phyloP scores from a whole-genome alignment of 805 yeast species.

The Saccharomycopsis fibuligera region DNA sequence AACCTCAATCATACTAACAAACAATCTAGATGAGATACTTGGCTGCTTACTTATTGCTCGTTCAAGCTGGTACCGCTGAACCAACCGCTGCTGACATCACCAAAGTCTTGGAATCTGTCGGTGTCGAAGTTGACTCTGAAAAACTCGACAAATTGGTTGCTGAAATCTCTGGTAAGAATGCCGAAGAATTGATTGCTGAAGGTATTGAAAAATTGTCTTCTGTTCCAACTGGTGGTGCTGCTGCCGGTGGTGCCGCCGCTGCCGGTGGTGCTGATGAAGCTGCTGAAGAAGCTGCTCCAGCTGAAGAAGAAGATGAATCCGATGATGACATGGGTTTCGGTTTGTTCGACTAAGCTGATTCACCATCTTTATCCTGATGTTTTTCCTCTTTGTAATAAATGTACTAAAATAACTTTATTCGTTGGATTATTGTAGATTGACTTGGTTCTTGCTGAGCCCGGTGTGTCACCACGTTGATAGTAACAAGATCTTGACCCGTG shows the following conservation, averaged over 20 bases:
- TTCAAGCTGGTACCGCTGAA: conserved; percentile 78
- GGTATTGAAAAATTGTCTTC: conserved; percentile 78
- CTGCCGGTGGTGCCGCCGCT: conserved; percentile 53
- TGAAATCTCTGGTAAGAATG: conserved; percentile 72
- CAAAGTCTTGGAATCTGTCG: conserved; percentile 65
- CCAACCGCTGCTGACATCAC: conserved; percentile 77
- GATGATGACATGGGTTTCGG: conserved; percentile 76
- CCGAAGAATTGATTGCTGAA: conserved; percentile 68
- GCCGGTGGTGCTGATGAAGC: conserved; percentile 50
- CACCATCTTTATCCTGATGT: not conserved
- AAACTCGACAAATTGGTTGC: conserved; percentile 64
- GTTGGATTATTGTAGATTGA: conserved; percentile 1
- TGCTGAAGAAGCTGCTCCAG: conserved; percentile 50
- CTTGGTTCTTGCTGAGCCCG: not conserved
- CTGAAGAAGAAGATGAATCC: conserved; percentile 48
- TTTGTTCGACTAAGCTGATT: conserved; percentile 47
- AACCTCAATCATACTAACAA: conserved; percentile 10
- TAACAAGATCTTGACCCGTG: no score
- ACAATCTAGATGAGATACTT: conserved; percentile 67
- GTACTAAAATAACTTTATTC: not conserved
- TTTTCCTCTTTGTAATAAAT: conserved; percentile 1
- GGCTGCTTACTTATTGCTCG: conserved; percentile 89
- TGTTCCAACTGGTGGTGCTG: conserved; percentile 80
- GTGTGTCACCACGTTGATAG: no score
- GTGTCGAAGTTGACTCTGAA: conserved; percentile 75